A percentile compares a stretch with the other conserved stretches of the same genome.
Evolutionary conservation across 1,284 basidiomycete genomes (phyloP).

Genomic region (Butyriboletus appendiculatus): DNA sequence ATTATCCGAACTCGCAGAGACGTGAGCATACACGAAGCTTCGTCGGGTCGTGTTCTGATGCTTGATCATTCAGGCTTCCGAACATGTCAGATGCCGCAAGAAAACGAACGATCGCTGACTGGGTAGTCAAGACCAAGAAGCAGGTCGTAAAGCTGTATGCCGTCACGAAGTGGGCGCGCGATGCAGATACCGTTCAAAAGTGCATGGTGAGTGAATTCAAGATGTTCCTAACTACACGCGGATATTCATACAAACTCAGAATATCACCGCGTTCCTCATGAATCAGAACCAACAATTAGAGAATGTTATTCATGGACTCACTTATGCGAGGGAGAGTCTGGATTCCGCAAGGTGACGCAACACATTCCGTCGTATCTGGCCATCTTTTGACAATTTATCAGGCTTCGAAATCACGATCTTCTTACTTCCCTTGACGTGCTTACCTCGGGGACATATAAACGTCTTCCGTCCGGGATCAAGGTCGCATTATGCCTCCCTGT

Average conservation of each 20-base stretch:
- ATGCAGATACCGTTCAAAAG: constrained; percentile 79
- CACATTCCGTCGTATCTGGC: not conserved
- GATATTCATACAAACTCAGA: constrained; percentile 44
- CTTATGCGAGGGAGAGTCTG: constrained; percentile 63
- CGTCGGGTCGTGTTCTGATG: not conserved
- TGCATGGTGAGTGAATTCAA: constrained; percentile 61
- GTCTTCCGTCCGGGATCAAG: constrained; percentile 79
- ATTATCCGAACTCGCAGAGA: constrained; percentile 82
- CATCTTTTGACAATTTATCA: constrained; percentile 31
- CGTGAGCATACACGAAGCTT: constrained; percentile 49
- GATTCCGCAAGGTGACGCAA: constrained; percentile 62
- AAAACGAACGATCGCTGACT: constrained; percentile 82
- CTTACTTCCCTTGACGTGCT: constrained; percentile 86
- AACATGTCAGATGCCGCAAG: constrained; percentile 81
- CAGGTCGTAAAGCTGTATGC: constrained; percentile 90
- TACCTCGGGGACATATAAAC: constrained; percentile 78
- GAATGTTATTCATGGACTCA: constrained; percentile 63
- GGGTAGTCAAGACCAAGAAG: constrained; percentile 86
- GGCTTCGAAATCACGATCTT: constrained; percentile 88
- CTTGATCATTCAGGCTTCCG: constrained; percentile 59
- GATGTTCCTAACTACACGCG: not conserved
- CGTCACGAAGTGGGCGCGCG: constrained; percentile 79
- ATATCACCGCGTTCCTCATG: constrained; percentile 82
- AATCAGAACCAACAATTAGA: constrained; percentile 84
- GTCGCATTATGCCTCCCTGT: constrained; percentile 39